These are phyloP conservation scores for Trichosporon sp. DNA, from an alignment of 1,284 basidiomycete species.

Conservation along the genomic window DNA sequence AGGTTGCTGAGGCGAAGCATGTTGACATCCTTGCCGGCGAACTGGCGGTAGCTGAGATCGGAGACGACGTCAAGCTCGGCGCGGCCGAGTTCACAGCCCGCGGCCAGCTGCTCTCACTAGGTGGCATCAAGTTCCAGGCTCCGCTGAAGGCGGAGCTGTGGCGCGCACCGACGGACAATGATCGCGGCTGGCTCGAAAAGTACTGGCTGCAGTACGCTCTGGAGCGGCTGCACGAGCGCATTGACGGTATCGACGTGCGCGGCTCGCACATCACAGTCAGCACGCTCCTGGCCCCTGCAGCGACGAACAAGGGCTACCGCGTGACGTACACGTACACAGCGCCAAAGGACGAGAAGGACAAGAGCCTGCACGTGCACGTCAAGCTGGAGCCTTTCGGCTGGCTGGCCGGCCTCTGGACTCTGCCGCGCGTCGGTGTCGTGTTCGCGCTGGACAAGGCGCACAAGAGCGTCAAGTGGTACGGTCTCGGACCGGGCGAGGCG, in stretches of 20 bases:
- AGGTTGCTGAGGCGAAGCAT: not conserved
- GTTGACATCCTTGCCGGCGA: not conserved
- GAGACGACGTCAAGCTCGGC: not conserved
- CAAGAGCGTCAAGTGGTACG: conserved; percentile 11
- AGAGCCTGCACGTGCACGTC: not conserved
- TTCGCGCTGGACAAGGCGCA: conserved; percentile 11
- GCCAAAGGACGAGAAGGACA: not conserved
- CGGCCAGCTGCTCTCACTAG: conserved; percentile 13
- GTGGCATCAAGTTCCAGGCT: not conserved
- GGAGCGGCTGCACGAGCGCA: not conserved
- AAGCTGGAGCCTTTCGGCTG: conserved; percentile 10
- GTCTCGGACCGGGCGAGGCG: conserved; percentile 17
- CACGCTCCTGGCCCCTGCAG: conserved; percentile 6
- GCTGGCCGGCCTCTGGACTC: conserved; percentile 8
- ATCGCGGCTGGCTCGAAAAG: conserved; percentile 6
- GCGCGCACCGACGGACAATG: conserved; percentile 27
- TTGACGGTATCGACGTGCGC: not conserved
- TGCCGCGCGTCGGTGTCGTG: conserved; percentile 18
- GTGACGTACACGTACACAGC: conserved; percentile 9
- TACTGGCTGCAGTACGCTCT: not conserved
- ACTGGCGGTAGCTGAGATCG: not conserved
- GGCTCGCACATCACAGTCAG: not conserved
- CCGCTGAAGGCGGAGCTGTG: conserved; percentile 16
- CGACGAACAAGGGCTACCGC: conserved; percentile 7
- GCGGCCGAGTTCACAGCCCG: conserved; percentile 12